Conservation (phyloP, 2,329 filamentous ascomycete genomes). For the Monosporascus sp. region DNA sequence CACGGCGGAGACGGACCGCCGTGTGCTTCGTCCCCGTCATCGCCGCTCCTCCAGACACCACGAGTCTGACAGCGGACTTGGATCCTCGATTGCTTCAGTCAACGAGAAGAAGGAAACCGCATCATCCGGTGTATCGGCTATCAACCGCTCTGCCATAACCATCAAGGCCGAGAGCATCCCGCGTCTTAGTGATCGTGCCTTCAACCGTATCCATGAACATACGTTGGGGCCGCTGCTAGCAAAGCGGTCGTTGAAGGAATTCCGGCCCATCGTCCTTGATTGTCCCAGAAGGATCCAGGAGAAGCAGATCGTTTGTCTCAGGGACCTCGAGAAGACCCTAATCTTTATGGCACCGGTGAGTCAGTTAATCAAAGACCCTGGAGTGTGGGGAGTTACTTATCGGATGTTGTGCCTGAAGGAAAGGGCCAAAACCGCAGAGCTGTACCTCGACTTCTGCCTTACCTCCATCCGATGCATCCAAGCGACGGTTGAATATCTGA, state of each 20-base stretch:
- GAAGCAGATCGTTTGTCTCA: conserved; percentile 83
- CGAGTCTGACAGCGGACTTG: conserved; percentile 82
- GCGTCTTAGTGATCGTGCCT: conserved; percentile 63
- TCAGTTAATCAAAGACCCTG: conserved; percentile 49
- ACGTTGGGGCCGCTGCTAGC: conserved; percentile 73
- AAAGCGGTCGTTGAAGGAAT: conserved; percentile 69
- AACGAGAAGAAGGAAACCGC: conserved; percentile 45
- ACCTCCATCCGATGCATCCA: conserved; percentile 86
- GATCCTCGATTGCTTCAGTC: conserved; percentile 68
- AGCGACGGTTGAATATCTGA: conserved; percentile 79
- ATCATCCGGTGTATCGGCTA: conserved; percentile 45
- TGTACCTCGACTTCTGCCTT: conserved; percentile 85
- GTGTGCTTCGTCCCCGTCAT: conserved; percentile 48
- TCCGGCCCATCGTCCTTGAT: conserved; percentile 73
- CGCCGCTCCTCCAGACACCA: conserved; percentile 59
- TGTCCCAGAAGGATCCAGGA: conserved; percentile 73
- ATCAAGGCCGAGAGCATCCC: conserved; percentile 45
- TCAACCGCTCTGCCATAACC: conserved; percentile 54
- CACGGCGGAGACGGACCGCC: conserved; percentile 36
- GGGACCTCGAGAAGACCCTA: conserved; percentile 90
- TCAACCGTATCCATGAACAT: conserved; percentile 73
- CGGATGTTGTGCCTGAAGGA: conserved; percentile 70
- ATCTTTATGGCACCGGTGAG: conserved; percentile 92
- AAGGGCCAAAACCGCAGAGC: conserved; percentile 62
- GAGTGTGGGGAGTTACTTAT: conserved; percentile 61